Evolutionary conservation across 2,329 filamentous ascomycete species (phyloP), one percentile per base, ranked within the genome.

Genomic region (Nannizzia gypsea): DNA sequence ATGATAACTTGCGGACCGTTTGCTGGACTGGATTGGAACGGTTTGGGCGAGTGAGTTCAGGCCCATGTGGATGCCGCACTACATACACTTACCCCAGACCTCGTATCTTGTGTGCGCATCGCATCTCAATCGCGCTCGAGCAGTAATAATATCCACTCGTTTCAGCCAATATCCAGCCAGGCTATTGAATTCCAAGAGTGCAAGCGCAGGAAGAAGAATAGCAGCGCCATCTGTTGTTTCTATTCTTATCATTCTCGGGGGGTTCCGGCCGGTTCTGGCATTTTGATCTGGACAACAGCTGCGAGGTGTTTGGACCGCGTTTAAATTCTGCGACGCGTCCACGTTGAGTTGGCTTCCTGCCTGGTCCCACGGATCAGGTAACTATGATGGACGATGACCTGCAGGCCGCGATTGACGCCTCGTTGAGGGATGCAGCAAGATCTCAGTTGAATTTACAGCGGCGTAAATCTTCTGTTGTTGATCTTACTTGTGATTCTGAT

Each of bases 401-500:
- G 24, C 57, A 22, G 11, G 57, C 57, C 3, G 57, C 46, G n/a
- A 40, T 59, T 13, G 46, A 46, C 20, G 44, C 44, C 2, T 59
- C 57, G 3, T 13, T 59, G 46, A 22, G 31, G 22, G 31, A 48
- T 8, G 44, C 44, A 26, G 44, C 11, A 48, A 48, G 44, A 48
- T 48, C 22, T 24, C 28, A 55, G n/a, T 20, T 26, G 13, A 38
- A 11, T 36, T 22, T 38, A 20, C 52, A 20, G 26, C n/a, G 17
- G 52, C 4, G 17, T 20, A 34, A 55, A 9, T 34, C 26, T 55
- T 34, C 28, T 15, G 6, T 63, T 50, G 60, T 63, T 28, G 62
- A 63, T 31, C 62, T 63, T 17, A 63, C 60, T 40, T 36, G 11
- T 28, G 62, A 63, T 34, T 59, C 59, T 11, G 59, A 63, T 57